Conservation (phyloP, 257 asterid species). For the Forsythia suspensa region DNA sequence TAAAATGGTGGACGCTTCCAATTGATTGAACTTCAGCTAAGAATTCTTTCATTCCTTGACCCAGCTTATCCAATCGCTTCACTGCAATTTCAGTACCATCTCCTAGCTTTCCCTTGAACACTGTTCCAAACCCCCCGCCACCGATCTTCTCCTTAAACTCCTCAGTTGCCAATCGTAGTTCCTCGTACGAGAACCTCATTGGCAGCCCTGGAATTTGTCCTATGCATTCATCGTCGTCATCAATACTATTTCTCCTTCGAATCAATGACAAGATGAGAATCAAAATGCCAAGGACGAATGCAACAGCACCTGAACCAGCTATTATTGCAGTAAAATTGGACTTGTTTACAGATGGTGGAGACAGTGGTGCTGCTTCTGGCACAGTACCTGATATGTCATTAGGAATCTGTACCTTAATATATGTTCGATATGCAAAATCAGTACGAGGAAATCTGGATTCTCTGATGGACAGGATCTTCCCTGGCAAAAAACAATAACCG, state of each 20-base stretch:
- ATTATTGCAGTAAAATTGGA: neutral
- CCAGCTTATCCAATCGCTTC: conserved; percentile 14
- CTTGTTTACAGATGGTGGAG: neutral
- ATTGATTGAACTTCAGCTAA: conserved; percentile 22
- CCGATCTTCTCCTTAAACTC: conserved; percentile 25
- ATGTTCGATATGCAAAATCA: neutral
- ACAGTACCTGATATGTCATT: no score
- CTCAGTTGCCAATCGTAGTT: conserved; percentile 10
- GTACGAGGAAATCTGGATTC: neutral
- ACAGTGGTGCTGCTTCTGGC: neutral
- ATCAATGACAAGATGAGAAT: neutral
- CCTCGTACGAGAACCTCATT: conserved; percentile 19
- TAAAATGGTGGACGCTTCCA: conserved; percentile 28
- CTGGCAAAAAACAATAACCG: conserved; percentile 10
- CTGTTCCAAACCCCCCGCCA: conserved; percentile 30
- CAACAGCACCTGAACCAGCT: neutral
- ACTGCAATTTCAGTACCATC: conserved; percentile 27
- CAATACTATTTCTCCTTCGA: neutral
- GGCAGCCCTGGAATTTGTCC: conserved; percentile 29
- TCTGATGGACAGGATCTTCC: conserved; percentile 17
- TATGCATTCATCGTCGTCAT: neutral
- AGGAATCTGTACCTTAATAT: neutral
- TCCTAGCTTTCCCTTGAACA: conserved; percentile 15
- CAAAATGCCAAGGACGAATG: neutral
- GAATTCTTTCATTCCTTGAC: conserved; percentile 15